Conservation (phyloP, 495 filamentous ascomycete species). For the Aspergillus kassunensis region DNA sequence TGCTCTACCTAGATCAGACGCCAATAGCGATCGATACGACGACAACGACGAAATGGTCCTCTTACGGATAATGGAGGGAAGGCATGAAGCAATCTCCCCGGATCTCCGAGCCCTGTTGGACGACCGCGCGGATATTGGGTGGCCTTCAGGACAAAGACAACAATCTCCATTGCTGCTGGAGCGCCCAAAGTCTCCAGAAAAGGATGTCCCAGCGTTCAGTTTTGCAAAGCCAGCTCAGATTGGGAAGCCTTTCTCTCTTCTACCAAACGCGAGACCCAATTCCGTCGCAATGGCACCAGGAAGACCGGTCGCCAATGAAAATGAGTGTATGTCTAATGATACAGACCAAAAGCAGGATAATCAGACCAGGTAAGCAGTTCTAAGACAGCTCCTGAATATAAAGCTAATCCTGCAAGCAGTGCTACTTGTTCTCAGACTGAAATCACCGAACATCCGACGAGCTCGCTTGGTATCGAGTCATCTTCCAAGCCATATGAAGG, state of each 20-base stretch:
- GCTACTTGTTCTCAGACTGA: background rate
- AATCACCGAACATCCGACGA: background rate
- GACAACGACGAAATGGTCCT: constrained; percentile 22
- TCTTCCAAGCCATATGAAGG: background rate
- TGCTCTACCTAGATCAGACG: background rate
- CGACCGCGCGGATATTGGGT: background rate
- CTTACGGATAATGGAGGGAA: constrained; percentile 16
- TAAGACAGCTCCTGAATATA: background rate
- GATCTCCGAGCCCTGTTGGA: constrained; percentile 12
- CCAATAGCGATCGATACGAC: constrained; percentile 4
- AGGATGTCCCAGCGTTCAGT: constrained; percentile 33
- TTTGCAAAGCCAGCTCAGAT: constrained; percentile 31
- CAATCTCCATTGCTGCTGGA: constrained; percentile 26
- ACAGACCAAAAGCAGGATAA: background rate
- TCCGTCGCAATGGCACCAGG: background rate
- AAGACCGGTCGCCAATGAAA: background rate
- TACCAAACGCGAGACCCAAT: constrained; percentile 6
- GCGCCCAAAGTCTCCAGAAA: constrained; percentile 27
- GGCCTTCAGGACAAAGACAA: background rate
- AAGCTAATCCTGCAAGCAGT: background rate
- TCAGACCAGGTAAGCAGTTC: background rate
- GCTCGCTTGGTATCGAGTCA: background rate
- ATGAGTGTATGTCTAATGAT: background rate
- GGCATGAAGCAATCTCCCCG: constrained; percentile 13
- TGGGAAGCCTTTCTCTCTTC: constrained; percentile 24